phyloP scores from a whole-genome alignment of 139 green algal species.

The Micractinium conductrix region DNA sequence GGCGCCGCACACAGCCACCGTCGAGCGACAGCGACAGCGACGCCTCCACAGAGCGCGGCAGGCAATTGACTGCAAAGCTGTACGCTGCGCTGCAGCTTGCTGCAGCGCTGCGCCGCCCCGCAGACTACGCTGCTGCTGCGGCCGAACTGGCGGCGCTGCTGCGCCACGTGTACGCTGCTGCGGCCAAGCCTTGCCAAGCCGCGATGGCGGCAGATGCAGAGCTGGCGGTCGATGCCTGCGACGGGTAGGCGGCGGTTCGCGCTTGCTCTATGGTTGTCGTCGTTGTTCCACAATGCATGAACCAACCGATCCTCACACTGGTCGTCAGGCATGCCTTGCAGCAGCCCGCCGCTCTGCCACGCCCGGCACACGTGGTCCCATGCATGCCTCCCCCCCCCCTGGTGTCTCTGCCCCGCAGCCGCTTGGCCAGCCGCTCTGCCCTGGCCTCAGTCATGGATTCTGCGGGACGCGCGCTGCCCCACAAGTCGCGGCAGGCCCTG shows the following conservation, averaged over 20 bases:
- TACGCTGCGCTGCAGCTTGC: neutral
- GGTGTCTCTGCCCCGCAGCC: neutral
- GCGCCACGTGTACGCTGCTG: neutral
- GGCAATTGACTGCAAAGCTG: neutral
- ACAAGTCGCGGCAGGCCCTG: conserved; percentile 19
- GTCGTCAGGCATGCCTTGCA: neutral
- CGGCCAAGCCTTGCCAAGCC: conserved; percentile 6
- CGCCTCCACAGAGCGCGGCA: neutral
- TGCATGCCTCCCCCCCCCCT: neutral
- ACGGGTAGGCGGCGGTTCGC: neutral
- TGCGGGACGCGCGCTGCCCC: conserved; percentile 9
- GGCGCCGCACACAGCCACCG: neutral
- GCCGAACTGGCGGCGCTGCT: neutral
- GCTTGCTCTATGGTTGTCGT: neutral
- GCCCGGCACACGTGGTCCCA: neutral
- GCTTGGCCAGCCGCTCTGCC: conserved; percentile 7
- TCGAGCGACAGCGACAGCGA: conserved; percentile 19
- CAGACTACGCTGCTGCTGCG: neutral
- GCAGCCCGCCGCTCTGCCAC: neutral
- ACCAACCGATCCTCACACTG: no score
- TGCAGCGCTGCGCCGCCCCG: neutral
- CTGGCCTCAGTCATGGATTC: conserved; percentile 20
- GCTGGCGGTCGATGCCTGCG: neutral
- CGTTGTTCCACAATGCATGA: neutral
- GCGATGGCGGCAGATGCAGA: neutral